Base-by-base conservation (phyloP, 176 grass and related monocot species). In the Saccharum officinarum region DNA sequence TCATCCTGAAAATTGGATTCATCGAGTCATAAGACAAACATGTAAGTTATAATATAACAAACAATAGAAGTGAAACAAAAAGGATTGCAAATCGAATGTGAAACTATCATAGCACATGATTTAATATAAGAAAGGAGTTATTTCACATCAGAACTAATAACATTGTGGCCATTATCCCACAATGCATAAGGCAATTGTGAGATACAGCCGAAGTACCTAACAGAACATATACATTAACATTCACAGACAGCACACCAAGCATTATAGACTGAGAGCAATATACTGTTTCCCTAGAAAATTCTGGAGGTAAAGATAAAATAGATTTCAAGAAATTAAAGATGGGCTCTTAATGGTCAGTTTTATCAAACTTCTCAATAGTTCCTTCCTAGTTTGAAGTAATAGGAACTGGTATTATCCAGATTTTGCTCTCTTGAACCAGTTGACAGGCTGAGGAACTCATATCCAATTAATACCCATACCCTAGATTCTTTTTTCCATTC, bases 1-100 rank as follows among this genome's bases (percentile, higher is more conserved):
- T 90, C 94, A 69, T 95, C 88, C 87, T 92, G 82, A 34, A 83
- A 80, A 69, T 85, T 22, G 20, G 18, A 57, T 47, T 59, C 5
- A 72, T 26, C 36, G 8, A 84, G 52, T 72, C 33, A 44, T 41
- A 67, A 49, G 52, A 82, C 20, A 74, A 74, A 20, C 12, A 84
- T 45, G 28, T 76, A 30, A 81, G 71, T 17, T 47, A 79, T 77
- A 39, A 71, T 64, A 25, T 30, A 66, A 75, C 10, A 83, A 69
- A 18, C 20, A 39, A 14, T 71, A 80, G 8, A 69, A 62, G 2
- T 34, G 15, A 44, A 60, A 44, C 12, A 73, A 57, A 26, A 42
- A 86, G 22, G n/a, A 67, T 37, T 4, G 1, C 15, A 81, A 65
- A 82, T 42, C 6, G 39, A 54, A 69, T 18, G 54, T 37, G 36